Percentiles rank a stretch among this genome's conserved stretches.
Evolutionary conservation across 169 alveolate species (phyloP).

Genomic region (Cryptosporidium parvum): DNA sequence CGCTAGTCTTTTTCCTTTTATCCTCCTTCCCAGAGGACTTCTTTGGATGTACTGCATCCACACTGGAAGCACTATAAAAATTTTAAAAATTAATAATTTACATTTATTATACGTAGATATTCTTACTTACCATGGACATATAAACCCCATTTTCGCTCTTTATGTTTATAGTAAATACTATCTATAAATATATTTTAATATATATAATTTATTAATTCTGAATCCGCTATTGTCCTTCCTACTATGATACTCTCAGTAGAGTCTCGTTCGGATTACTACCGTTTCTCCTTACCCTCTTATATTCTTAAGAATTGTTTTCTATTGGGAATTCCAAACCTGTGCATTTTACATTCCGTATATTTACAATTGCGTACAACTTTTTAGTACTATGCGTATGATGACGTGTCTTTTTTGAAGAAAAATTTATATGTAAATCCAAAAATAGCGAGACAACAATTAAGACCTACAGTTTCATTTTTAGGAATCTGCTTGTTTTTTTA

Average conservation of each 20-base stretch:
- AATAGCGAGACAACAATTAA: neutral
- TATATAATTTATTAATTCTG: neutral
- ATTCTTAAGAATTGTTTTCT: constrained; percentile 8
- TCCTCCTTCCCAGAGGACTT: constrained; percentile 13
- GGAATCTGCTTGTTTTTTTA: too few species aligned
- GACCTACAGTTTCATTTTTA: neutral
- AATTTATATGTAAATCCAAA: constrained; percentile 4
- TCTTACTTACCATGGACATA: constrained; percentile 73
- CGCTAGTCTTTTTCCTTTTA: neutral
- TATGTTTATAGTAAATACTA: neutral
- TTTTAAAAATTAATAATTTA: neutral
- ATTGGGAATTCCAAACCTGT: constrained; percentile 5
- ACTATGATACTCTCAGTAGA: constrained; percentile 10
- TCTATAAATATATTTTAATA: neutral
- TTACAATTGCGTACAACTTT: constrained; percentile 36
- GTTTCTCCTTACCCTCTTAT: constrained; percentile 7
- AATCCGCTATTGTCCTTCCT: constrained; percentile 7
- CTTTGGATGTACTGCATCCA: constrained; percentile 19
- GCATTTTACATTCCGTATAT: constrained; percentile 39
- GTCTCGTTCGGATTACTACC: constrained; percentile 5
- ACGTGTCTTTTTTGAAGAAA: constrained; percentile 5
- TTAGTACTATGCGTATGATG: constrained; percentile 28
- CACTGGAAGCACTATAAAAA: constrained; percentile 24
- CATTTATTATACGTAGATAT: neutral
- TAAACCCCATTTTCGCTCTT: constrained; percentile 49